These are phyloP conservation scores for Phyllachora maydis DNA, from an alignment of 2,329 filamentous ascomycete species.

Conservation along the genomic window DNA sequence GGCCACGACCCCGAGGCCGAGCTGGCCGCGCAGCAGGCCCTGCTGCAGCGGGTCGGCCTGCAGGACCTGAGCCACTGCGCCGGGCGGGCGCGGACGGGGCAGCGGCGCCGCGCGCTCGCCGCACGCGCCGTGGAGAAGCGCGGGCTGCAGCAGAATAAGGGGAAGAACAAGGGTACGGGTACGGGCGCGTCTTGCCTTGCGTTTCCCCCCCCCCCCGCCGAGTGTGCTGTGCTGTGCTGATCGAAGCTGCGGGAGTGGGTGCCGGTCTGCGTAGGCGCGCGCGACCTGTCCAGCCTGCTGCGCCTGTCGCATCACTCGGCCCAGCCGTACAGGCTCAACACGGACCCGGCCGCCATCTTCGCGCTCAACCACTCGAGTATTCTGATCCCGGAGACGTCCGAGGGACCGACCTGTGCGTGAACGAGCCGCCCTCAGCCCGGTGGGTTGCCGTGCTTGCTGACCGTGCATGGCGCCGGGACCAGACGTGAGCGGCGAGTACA, in stretches of 20 bases:
- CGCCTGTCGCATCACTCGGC: slow-evolving; percentile 17
- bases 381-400: slow-evolving; percentile 27
- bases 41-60: slow-evolving; percentile 11
- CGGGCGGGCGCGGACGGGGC: too few species aligned
- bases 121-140: too few species aligned
- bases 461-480: too few species aligned
- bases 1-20: slow-evolving; percentile 19
- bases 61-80: slow-evolving; percentile 16
- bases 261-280: too few species aligned
- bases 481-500: slow-evolving; percentile 21
- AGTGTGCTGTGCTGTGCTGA: too few species aligned
- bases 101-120: too few species aligned
- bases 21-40: slow-evolving; percentile 16
- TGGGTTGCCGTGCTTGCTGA: too few species aligned
- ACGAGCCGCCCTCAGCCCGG: too few species aligned
- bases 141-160: slow-evolving; percentile 12
- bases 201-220: too few species aligned
- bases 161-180: slow-evolving; percentile 10
- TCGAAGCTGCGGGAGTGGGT: too few species aligned
- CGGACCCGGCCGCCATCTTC: slow-evolving; percentile 16
- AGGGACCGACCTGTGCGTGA: slow-evolving; percentile 27
- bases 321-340: slow-evolving; percentile 11
- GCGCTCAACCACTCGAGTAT: slow-evolving; percentile 22
- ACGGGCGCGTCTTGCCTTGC: too few species aligned
- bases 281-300: slow-evolving; percentile 13